Conservation (phyloP, 306 rosid species). For the Malus sieversii region DNA sequence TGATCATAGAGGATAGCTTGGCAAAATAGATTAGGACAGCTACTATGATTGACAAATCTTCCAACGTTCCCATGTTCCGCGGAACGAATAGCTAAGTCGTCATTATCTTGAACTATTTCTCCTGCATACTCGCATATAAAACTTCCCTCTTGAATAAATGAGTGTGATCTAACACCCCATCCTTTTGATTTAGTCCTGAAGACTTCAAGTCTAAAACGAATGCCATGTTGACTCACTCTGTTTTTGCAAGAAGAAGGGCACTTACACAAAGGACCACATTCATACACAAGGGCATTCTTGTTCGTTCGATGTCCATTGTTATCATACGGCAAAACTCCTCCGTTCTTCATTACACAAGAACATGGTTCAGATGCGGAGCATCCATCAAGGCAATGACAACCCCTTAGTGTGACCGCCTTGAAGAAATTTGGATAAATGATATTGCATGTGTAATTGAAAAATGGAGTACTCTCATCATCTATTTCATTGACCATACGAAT, state of each 20-base stretch:
- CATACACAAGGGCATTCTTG: slow-evolving; percentile 11
- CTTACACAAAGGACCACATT: slow-evolving; percentile 30
- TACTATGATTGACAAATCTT: slow-evolving; percentile 67
- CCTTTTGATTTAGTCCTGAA: slow-evolving; percentile 16
- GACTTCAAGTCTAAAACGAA: slow-evolving; percentile 30
- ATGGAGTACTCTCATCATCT: background rate
- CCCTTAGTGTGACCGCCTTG: background rate
- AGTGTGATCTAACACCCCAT: slow-evolving; percentile 45
- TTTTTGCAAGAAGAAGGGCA: slow-evolving; percentile 31
- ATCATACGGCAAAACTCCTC: slow-evolving; percentile 14
- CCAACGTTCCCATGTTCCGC: slow-evolving; percentile 61
- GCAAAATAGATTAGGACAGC: slow-evolving; percentile 74
- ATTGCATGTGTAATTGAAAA: slow-evolving; percentile 13
- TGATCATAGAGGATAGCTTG: slow-evolving; percentile 60
- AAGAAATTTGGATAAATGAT: background rate
- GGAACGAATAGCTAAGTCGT: slow-evolving; percentile 51
- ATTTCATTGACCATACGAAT: slow-evolving; percentile 13
- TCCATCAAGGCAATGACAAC: slow-evolving; percentile 21
- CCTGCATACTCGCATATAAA: slow-evolving; percentile 41
- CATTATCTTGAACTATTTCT: slow-evolving; percentile 3
- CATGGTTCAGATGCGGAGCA: slow-evolving; percentile 12
- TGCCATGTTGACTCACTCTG: slow-evolving; percentile 18
- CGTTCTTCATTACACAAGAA: slow-evolving; percentile 24
- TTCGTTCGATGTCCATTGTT: background rate
- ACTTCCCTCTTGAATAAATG: slow-evolving; percentile 30